A percentile compares a stretch with the other conserved stretches of the same genome.
These are phyloP conservation scores for Hymenotorrendiella dingleyae DNA, from an alignment of 2,329 filamentous ascomycete species.

Conservation along the genomic window DNA sequence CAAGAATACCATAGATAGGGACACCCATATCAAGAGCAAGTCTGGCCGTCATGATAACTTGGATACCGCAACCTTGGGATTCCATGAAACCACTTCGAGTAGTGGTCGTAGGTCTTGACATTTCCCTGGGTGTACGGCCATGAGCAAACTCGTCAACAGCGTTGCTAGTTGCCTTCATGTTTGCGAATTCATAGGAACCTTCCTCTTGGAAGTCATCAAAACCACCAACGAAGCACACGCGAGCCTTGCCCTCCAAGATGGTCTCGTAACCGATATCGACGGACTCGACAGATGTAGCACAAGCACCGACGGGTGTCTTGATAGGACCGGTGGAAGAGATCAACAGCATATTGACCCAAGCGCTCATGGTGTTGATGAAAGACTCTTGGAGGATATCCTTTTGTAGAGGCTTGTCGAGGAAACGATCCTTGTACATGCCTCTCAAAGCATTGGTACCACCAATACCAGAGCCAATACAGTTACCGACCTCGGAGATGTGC, in stretches of 20 bases:
- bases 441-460: conserved; percentile 87
- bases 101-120: conserved; percentile 96
- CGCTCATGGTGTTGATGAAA: conserved; percentile 99
- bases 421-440: conserved; percentile 98
- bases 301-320: conserved; percentile 97
- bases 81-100: conserved; percentile 99
- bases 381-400: conserved; percentile 99
- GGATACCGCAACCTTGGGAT: conserved; percentile 96
- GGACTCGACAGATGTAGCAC: conserved; percentile 94
- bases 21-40: conserved; percentile 98
- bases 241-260: conserved; percentile 96
- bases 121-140: conserved; percentile 90
- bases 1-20: conserved; percentile 91
- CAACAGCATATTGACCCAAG: conserved; percentile 99
- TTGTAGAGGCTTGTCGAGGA: conserved; percentile 92
- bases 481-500: conserved; percentile 94
- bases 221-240: conserved; percentile 94
- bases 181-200: conserved; percentile 98
- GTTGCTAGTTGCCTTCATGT: conserved; percentile 99
- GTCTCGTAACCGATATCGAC: conserved; percentile 97
- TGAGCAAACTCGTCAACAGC: conserved; percentile 94
- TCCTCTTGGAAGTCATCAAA: conserved; percentile 99
- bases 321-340: conserved; percentile 96
- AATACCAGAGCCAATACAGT: conserved; percentile 97
- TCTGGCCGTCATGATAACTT: conserved; percentile 96